Evolutionary conservation across 2,329 filamentous ascomycete species (phyloP).

Genomic region (Claviceps sp.): DNA sequence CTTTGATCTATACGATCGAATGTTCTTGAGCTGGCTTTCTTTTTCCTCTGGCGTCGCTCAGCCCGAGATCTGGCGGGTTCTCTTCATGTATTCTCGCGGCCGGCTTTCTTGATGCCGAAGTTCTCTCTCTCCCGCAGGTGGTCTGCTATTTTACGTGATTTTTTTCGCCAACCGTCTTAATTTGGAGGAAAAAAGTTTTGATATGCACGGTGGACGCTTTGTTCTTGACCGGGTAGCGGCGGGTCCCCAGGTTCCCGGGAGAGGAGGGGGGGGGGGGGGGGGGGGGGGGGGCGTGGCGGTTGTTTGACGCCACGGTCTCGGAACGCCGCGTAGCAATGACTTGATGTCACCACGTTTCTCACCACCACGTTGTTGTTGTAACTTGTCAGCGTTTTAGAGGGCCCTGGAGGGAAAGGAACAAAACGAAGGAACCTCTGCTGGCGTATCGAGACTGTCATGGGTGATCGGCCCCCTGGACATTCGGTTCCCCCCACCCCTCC

Average conservation of each 20-base stretch:
- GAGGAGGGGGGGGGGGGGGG: too few relatives aligned
- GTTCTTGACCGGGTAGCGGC: neutral
- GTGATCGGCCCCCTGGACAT: neutral
- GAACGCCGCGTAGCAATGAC: too few relatives aligned
- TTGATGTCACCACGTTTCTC: too few relatives aligned
- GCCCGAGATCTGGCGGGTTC: too few relatives aligned
- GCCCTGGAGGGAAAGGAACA: too few relatives aligned
- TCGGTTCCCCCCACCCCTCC: neutral
- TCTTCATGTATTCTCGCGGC: too few relatives aligned
- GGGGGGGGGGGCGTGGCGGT: neutral
- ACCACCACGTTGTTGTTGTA: too few relatives aligned
- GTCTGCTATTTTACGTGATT: neutral
- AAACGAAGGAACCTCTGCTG: neutral
- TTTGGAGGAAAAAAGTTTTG: neutral
- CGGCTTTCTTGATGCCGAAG: too few relatives aligned
- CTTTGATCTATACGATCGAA: too few relatives aligned
- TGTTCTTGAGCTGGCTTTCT: too few relatives aligned
- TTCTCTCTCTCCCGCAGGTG: neutral
- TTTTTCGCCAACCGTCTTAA: neutral
- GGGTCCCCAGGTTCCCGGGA: too few relatives aligned
- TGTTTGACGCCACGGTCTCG: neutral
- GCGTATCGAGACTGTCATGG: neutral
- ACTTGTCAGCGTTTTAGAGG: neutral
- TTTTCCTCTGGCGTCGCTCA: too few relatives aligned
- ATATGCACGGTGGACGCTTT: neutral